Evolutionary conservation across 1,284 basidiomycete species (phyloP).

Genomic region (Leccinum insolens): DNA sequence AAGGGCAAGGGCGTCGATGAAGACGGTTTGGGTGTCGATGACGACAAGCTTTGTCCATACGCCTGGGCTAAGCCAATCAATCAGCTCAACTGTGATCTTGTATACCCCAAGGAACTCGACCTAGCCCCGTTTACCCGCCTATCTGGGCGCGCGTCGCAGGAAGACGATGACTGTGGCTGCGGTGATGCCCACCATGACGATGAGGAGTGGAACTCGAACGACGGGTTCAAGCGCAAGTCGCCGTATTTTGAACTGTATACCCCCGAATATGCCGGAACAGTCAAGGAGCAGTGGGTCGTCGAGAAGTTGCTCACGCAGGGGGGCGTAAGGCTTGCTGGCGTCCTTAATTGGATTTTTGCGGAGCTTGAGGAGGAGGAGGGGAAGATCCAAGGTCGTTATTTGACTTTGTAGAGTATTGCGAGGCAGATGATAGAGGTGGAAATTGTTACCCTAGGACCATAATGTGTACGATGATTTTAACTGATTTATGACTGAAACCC

Average conservation of each 20-base stretch:
- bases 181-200: conserved; percentile 1
- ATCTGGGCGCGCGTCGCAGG: neutral
- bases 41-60: conserved; percentile 75
- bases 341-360: conserved; percentile 75
- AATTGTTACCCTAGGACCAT: too few species aligned
- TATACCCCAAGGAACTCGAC: conserved; percentile 76
- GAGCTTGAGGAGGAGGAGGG: conserved; percentile 9
- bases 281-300: conserved; percentile 69
- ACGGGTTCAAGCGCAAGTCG: conserved; percentile 17
- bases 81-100: conserved; percentile 74
- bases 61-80: conserved; percentile 75
- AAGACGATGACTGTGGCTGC: neutral
- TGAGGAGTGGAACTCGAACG: conserved; percentile 12
- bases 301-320: conserved; percentile 83
- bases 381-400: neutral
- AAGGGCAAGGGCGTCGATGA: neutral
- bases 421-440: neutral
- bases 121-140: conserved; percentile 33
- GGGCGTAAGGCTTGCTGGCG: conserved; percentile 79
- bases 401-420: neutral
- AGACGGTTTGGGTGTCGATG: conserved; percentile 48
- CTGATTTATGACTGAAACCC: too few species aligned
- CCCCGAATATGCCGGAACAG: conserved; percentile 73
- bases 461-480: neutral
- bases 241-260: conserved; percentile 82